Evolutionary conservation across 1,284 basidiomycete genomes (phyloP).

Genomic region (Naganishia albida): DNA sequence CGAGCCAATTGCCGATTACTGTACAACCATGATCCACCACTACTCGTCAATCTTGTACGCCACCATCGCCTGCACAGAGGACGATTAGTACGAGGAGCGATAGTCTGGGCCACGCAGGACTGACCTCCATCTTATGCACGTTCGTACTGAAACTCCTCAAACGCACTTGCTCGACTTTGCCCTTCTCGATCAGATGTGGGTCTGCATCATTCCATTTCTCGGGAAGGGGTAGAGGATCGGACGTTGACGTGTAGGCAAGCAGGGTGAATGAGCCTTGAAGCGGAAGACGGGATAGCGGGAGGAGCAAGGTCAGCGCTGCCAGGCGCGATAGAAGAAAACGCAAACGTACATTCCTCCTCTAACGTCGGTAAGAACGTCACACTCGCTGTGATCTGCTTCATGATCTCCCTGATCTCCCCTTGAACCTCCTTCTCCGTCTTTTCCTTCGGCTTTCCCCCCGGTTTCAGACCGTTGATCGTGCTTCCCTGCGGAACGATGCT

Average conservation of each 20-base stretch:
- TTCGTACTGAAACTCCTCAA: slow-evolving; percentile 87
- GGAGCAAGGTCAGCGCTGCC: background rate
- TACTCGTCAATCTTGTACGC: slow-evolving; percentile 37
- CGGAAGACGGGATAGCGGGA: background rate
- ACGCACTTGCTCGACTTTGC: slow-evolving; percentile 95
- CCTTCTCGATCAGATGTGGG: slow-evolving; percentile 89
- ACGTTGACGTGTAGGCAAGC: slow-evolving; percentile 79
- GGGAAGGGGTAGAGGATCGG: slow-evolving; percentile 70
- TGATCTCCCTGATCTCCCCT: slow-evolving; percentile 93
- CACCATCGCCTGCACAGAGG: slow-evolving; percentile 33
- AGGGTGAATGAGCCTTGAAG: slow-evolving; percentile 73
- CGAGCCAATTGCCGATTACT: background rate
- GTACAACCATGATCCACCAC: background rate
- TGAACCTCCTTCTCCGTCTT: slow-evolving; percentile 86
- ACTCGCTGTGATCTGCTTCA: slow-evolving; percentile 96
- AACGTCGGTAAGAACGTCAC: slow-evolving; percentile 95
- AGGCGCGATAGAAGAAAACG: background rate
- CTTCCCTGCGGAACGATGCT: slow-evolving; percentile 27
- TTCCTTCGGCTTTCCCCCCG: slow-evolving; percentile 38
- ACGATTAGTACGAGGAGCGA: background rate
- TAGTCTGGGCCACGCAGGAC: slow-evolving; percentile 14
- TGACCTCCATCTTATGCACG: slow-evolving; percentile 78
- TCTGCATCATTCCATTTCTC: slow-evolving; percentile 89
- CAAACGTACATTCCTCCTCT: slow-evolving; percentile 81
- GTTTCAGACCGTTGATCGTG: slow-evolving; percentile 26